Base-by-base conservation (phyloP, 495 filamentous ascomycete genomes). In the Pseudotulostoma volvatum region DNA sequence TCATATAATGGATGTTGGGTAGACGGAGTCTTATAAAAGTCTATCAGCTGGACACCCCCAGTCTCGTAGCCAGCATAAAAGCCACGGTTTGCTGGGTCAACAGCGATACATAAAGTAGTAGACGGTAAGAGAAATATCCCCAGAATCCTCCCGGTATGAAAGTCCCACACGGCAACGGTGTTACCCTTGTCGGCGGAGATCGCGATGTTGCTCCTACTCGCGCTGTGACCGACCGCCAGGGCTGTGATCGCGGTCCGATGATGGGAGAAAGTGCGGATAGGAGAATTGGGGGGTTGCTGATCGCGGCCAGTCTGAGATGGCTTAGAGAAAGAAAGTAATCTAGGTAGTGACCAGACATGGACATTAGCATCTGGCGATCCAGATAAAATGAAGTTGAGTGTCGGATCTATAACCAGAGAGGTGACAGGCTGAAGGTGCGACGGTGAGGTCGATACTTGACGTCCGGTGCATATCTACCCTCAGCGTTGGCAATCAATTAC, bases 311-410 rank as follows among this genome's bases (percentile, higher is more conserved):
- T 41, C 19, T 56, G 43, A 9, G 38, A 36, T 43, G 61, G 46
- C 38, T 61, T 58, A 2, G 71, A 62, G 50, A 79, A 79, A 3
- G 75, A 79, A 5, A 95, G 65, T 7, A 97, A 67, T 23, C 68
- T 61, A 1, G 76, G 63, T 14, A 95, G 49, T 4, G 83, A 84
- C 90, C 90, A 96, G 38, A 94, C 74, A 55, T 92, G 79, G 36
- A 94, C 68, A 48, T 79, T 85, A 9, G 88, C 83, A 54, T 96
- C 90, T 42, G 78, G 65, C 7, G 88, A 93, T 30, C 84, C 90
- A 2, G 86, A 87, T 17, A 94, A 67, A 36, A 95, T 63, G 54
- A 90, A 81, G 46, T 76, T 81, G 33, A 74, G 76, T 33, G 73
- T 80, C 25, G 76, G 71, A 49, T 78, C 73, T 21, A 77, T 70